Base-by-base conservation (phyloP, 2,329 filamentous ascomycete genomes). In the Alternaria incomplexa region DNA sequence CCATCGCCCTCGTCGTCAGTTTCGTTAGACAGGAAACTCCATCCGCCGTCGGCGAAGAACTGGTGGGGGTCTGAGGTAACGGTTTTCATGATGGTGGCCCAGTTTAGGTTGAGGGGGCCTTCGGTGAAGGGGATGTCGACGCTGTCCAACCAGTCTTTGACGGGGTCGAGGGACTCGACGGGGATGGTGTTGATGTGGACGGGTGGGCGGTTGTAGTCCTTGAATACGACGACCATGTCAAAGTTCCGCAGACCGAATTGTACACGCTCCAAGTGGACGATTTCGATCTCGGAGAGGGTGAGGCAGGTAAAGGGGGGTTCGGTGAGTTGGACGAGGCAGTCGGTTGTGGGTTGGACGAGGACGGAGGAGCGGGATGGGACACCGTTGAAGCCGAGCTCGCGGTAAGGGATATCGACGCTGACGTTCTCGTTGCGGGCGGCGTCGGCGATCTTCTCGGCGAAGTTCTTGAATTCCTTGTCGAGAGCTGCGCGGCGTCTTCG, bases 51-150 rank as follows among this genome's bases (percentile, higher is more conserved):
- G 5, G 87, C 88, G 81, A 97, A 99, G 88, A 99, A 99, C 72
- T 91, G 89, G 78, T 99, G 95, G 3, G 96, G 93, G 77, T 99
- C 94, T 36, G 91, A 90, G 20, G 92, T 95, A 25, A 99, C 94
- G 0, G 96, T 99, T 86, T 99, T 99, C 93, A 99, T 99, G 77
- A 99, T 99, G 15, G 94, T 97, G 11, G 92, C 91, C 96, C 96
- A 99, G 85, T 98, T 98, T 61, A 99, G 86, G 83, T 99, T 99
- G 71, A 99, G 89, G 1, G 95, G 96, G 61, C 96, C 96, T 81
- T 99, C 96, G 12, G 89, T 92, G 84, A 90, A 98, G 17, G 96
- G 90, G 76, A 99, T 97, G 76, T 99, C 95, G 51, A 96, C 94
- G 1, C 91, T 94, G 81, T 99, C 95, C 10, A 99, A 88, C 90